A percentile compares a stretch with the other conserved stretches of the same genome.
These are phyloP conservation scores for Agastache rugosa DNA, from an alignment of 257 asterid genomes.

Conservation along the genomic window DNA sequence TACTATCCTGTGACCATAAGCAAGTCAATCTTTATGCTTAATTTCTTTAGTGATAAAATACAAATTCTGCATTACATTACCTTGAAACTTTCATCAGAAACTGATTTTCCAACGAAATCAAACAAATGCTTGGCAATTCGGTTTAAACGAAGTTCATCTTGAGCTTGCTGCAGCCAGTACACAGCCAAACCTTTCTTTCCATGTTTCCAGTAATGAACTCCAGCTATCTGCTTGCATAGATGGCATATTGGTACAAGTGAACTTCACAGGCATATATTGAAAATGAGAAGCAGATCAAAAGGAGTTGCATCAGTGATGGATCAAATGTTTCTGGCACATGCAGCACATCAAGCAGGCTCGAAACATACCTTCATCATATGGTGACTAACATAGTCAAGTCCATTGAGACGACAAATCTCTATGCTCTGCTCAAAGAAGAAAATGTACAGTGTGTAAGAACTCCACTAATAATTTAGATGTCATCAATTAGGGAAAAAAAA, in stretches of 20 bases:
- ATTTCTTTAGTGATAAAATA: neutral
- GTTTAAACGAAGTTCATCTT: constrained; percentile 79
- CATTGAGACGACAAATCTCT: constrained; percentile 93
- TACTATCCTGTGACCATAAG: constrained; percentile 19
- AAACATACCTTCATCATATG: constrained; percentile 83
- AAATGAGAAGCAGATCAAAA: constrained; percentile 19
- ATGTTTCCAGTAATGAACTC: constrained; percentile 93
- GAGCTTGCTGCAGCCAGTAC: constrained; percentile 98
- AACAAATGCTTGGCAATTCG: constrained; percentile 82
- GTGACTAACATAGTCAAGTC: constrained; percentile 64
- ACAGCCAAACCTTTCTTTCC: constrained; percentile 92
- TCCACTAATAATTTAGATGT: constrained; percentile 26
- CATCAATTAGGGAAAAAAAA: constrained; percentile 23
- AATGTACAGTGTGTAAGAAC: constrained; percentile 21
- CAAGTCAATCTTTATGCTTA: neutral
- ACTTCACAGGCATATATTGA: constrained; percentile 28
- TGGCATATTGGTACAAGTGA: constrained; percentile 25
- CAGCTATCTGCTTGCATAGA: constrained; percentile 66
- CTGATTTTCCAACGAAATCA: constrained; percentile 90
- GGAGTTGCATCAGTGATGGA: constrained; percentile 24
- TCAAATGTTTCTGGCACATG: constrained; percentile 21
- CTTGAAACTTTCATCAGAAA: constrained; percentile 89
- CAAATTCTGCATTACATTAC: constrained; percentile 39
- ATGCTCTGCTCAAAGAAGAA: constrained; percentile 64
- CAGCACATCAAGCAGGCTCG: constrained; percentile 19